Conservation (phyloP, 176 grass and related monocot species). For the Lolium rigidum region DNA sequence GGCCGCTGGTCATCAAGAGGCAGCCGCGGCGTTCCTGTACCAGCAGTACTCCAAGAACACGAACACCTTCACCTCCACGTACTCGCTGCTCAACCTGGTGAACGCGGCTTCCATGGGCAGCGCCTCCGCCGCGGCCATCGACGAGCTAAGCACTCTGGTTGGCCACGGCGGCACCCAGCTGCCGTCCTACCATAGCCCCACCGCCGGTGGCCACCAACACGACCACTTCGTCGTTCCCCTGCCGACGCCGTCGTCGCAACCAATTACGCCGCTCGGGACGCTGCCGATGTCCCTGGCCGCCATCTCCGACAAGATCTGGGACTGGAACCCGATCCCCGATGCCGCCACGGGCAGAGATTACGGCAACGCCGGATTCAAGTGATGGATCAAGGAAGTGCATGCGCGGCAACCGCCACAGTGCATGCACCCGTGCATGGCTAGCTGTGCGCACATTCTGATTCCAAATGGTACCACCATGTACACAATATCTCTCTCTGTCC, state of each 20-base stretch:
- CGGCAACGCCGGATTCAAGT: constrained; percentile 65
- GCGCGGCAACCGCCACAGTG: constrained; percentile 14
- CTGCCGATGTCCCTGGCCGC: constrained; percentile 60
- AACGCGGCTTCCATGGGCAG: constrained; percentile 60
- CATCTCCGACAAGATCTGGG: constrained; percentile 93
- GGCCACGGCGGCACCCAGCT: constrained; percentile 30
- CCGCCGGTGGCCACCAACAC: constrained; percentile 34
- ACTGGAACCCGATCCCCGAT: constrained; percentile 77
- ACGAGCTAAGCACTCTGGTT: constrained; percentile 75
- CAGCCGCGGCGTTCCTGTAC: constrained; percentile 37
- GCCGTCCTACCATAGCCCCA: constrained; percentile 22
- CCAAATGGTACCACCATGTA: constrained; percentile 35
- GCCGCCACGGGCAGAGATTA: constrained; percentile 53
- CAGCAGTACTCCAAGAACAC: constrained; percentile 53
- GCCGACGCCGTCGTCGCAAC: constrained; percentile 32
- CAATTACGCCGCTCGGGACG: constrained; percentile 39
- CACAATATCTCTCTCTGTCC: not conserved
- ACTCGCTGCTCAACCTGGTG: constrained; percentile 68
- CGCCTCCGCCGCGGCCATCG: constrained; percentile 50
- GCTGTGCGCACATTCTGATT: not conserved
- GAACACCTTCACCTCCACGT: constrained; percentile 59
- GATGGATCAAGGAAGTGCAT: constrained; percentile 25
- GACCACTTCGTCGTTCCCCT: constrained; percentile 52
- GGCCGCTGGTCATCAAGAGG: constrained; percentile 30
- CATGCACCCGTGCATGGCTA: constrained; percentile 32